These are phyloP conservation scores for Halenospora varia DNA, from an alignment of 495 filamentous ascomycete species.

Conservation along the genomic window DNA sequence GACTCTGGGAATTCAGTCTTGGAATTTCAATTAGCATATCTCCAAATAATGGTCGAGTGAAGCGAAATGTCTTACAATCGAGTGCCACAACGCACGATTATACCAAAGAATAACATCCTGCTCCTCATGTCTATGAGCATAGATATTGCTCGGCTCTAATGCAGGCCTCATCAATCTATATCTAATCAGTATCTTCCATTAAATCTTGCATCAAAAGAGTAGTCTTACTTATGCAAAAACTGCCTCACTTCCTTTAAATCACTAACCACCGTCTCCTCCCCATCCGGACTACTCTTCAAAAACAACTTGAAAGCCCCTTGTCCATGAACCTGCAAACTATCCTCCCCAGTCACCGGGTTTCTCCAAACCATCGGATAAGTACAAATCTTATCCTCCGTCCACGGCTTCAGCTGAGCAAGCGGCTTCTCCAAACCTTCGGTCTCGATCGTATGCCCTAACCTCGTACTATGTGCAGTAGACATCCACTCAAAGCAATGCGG, in stretches of 20 bases:
- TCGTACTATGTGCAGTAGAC: conserved; percentile 25
- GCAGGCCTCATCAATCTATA: no score
- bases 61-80: no score
- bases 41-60: no score
- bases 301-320: conserved; percentile 35
- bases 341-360: conserved; percentile 34
- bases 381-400: conserved; percentile 25
- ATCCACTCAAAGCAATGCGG: conserved; percentile 34
- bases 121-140: no score
- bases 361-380: conserved; percentile 31
- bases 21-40: no score
- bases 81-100: no score
- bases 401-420: conserved; percentile 24
- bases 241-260: conserved; percentile 31
- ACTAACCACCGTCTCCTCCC: conserved; percentile 27
- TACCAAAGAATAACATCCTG: no score
- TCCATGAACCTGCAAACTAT: conserved; percentile 35
- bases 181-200: no score
- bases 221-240: conserved; percentile 23
- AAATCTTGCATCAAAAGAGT: no score
- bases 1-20: no score
- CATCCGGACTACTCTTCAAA: conserved; percentile 27
- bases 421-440: conserved; percentile 29
- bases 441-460: conserved; percentile 27
- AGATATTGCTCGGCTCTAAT: no score